Evolutionary conservation across 1,284 basidiomycete species (phyloP), one percentile per base, ranked within the genome.

Genomic region (Volvariella volvacea): DNA sequence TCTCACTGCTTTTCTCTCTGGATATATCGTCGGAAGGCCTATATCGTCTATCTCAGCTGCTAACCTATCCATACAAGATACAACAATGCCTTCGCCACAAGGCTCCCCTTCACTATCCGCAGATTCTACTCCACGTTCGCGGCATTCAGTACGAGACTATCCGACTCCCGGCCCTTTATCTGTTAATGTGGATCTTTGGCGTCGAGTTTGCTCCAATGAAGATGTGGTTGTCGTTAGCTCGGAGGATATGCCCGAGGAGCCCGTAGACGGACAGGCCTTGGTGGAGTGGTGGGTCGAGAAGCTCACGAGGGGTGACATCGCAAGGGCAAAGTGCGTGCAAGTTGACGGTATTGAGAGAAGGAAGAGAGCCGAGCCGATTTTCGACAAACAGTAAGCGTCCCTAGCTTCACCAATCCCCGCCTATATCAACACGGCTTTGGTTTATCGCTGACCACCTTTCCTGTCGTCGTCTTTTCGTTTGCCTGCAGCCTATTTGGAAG

Each of bases 1-100:
- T 0, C 55, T 83, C n/a, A 76, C 78, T 20, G 77, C 78, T 0
- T 74, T 80, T 47, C 64, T 83, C 15, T 64, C 71, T 1, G 80
- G 80, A 0, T 66, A 74, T 15, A 36, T 36, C 0, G 71, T 74
- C 1, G 78, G 78, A 9, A 73, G 68, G 0, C 61, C 66, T 14
- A 64, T 67, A 45, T 43, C 60, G 3, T 40, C 54, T 6, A 20
- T 16, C 34, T 15, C 34, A n/a, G 51, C 41, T 14, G 49, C 6
- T 12, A 28, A 28, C 25, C 6, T 12, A 28, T 28, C 25, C 12
- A 50, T 22, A 32, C 48, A 43, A 3, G 33, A n/a, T n/a, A n/a
- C n/a, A n/a, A n/a, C n/a, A n/a, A n/a, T n/a, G n/a, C n/a, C n/a
- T n/a, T n/a, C n/a, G n/a, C n/a, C n/a, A n/a, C n/a, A n/a, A n/a